phyloP scores from a whole-genome alignment of 805 yeast species.

The Nakazawaea peltata region DNA sequence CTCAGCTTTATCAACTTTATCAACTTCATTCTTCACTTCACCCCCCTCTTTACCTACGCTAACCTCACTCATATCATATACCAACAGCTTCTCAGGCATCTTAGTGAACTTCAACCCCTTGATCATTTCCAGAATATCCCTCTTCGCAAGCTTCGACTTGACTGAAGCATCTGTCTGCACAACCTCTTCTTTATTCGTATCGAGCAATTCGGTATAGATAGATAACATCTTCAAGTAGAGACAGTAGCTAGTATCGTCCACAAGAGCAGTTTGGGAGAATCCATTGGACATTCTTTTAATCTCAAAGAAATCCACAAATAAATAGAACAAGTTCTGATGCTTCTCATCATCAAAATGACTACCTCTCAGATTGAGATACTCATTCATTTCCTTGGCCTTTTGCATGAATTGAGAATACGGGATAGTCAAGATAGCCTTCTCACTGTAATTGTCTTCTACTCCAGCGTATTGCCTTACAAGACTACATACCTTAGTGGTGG shows the following conservation, averaged over 20 bases:
- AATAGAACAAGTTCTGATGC: constrained; percentile 25
- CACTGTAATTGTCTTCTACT: constrained; percentile 41
- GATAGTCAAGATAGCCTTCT: constrained; percentile 37
- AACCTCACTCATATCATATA: no score
- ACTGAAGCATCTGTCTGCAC: constrained; percentile 11
- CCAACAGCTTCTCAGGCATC: constrained; percentile 4
- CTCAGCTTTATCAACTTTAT: no score
- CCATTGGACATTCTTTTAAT: constrained; percentile 71
- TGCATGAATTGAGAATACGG: constrained; percentile 34
- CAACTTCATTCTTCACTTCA: no score
- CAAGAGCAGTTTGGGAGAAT: constrained; percentile 65
- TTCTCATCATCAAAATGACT: constrained; percentile 24
- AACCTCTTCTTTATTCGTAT: constrained; percentile 10
- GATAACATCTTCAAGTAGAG: constrained; percentile 44
- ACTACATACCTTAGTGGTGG: constrained; percentile 44
- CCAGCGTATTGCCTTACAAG: constrained; percentile 37
- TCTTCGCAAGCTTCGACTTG: constrained; percentile 37
- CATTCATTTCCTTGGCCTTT: constrained; percentile 25
- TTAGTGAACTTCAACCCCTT: constrained; percentile 14
- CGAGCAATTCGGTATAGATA: constrained; percentile 6
- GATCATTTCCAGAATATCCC: constrained; percentile 30
- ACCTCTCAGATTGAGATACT: constrained; percentile 20
- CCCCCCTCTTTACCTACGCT: no score
- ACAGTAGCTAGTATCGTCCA: constrained; percentile 66
- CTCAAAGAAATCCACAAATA: constrained; percentile 45